Conservation (phyloP, 768 basidiomycete species). For the Leccinum broughii region DNA sequence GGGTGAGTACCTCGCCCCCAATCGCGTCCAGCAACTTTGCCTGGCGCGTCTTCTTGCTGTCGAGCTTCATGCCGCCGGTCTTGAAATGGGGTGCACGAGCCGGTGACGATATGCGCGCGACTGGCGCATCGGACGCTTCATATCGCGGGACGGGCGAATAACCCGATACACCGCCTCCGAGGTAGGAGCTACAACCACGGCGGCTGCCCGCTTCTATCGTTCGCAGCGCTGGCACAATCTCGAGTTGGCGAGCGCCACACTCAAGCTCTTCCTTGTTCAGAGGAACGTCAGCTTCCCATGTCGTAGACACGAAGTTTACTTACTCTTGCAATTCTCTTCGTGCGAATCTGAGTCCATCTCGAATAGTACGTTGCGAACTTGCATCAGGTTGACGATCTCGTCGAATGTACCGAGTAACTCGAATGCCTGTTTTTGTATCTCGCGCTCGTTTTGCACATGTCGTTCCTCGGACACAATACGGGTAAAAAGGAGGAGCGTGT, state of each 20-base stretch:
- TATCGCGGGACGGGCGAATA: slow-evolving; percentile 74
- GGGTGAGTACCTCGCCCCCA: slow-evolving; percentile 71
- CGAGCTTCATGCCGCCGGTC: slow-evolving; percentile 90
- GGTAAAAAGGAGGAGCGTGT: slow-evolving; percentile 45
- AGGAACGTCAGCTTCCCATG: too few species aligned
- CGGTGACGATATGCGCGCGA: slow-evolving; percentile 44
- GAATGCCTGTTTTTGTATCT: too few species aligned
- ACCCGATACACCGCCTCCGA: slow-evolving; percentile 66
- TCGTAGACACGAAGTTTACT: slow-evolving; percentile 24
- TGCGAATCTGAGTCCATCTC: slow-evolving; percentile 80
- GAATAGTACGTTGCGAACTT: slow-evolving; percentile 72
- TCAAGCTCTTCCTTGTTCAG: slow-evolving; percentile 98
- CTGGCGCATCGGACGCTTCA: slow-evolving; percentile 57
- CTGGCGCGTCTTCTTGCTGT: slow-evolving; percentile 88
- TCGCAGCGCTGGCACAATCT: slow-evolving; percentile 92
- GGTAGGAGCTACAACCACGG: slow-evolving; percentile 49
- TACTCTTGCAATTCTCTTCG: slow-evolving; percentile 87
- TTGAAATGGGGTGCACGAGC: slow-evolving; percentile 83
- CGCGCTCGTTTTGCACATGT: too few species aligned
- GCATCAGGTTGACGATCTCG: slow-evolving; percentile 44
- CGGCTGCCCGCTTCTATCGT: slow-evolving; percentile 75
- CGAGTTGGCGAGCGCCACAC: slow-evolving; percentile 92
- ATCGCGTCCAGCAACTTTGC: slow-evolving; percentile 86
- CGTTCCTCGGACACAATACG: too few species aligned
- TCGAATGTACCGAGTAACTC: too few species aligned